Conservation (phyloP, 805 yeast species). For the Spathaspora arborariae region DNA sequence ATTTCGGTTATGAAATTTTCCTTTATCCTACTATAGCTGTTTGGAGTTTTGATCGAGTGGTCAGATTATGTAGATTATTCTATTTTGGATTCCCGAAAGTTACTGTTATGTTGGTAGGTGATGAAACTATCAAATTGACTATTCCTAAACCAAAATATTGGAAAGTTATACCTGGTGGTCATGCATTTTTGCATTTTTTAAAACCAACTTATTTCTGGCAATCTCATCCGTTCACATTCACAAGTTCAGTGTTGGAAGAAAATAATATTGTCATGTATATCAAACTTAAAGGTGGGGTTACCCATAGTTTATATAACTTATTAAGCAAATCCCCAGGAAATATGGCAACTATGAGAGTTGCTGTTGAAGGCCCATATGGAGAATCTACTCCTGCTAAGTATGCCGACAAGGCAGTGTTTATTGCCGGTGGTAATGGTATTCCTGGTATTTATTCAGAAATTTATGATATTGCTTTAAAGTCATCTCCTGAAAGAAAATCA, state of each 20-base stretch:
- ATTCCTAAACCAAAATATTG: slow-evolving; percentile 46
- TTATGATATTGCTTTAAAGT: slow-evolving; percentile 20
- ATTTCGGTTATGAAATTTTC: slow-evolving; percentile 22
- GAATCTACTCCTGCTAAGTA: slow-evolving; percentile 43
- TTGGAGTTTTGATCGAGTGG: slow-evolving; percentile 35
- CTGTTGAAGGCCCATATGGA: slow-evolving; percentile 72
- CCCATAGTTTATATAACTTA: slow-evolving; percentile 31
- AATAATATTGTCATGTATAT: slow-evolving; percentile 43
- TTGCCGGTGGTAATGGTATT: slow-evolving; percentile 77
- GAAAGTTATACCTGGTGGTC: slow-evolving; percentile 37
- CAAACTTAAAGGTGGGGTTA: slow-evolving; percentile 53
- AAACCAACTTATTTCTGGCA: slow-evolving; percentile 43
- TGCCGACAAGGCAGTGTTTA: slow-evolving; percentile 51
- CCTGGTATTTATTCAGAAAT: slow-evolving; percentile 51
- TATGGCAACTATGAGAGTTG: slow-evolving; percentile 23
- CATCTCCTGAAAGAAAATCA: slow-evolving; percentile 12
- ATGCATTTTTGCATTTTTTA: slow-evolving; percentile 37
- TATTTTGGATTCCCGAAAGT: slow-evolving; percentile 32
- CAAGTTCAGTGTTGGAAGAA: slow-evolving; percentile 26
- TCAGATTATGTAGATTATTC: slow-evolving; percentile 29
- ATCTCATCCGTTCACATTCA: slow-evolving; percentile 41
- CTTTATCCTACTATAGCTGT: slow-evolving; percentile 29
- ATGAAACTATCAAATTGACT: slow-evolving; percentile 41
- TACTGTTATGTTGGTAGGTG: slow-evolving; percentile 30
- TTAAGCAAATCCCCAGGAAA: slow-evolving; percentile 19